A percentile compares a stretch with the other conserved stretches of the same genome.
Evolutionary conservation across 192 early-diverging fungal genomes (phyloP).

Genomic region (Umbelopsis sp.): DNA sequence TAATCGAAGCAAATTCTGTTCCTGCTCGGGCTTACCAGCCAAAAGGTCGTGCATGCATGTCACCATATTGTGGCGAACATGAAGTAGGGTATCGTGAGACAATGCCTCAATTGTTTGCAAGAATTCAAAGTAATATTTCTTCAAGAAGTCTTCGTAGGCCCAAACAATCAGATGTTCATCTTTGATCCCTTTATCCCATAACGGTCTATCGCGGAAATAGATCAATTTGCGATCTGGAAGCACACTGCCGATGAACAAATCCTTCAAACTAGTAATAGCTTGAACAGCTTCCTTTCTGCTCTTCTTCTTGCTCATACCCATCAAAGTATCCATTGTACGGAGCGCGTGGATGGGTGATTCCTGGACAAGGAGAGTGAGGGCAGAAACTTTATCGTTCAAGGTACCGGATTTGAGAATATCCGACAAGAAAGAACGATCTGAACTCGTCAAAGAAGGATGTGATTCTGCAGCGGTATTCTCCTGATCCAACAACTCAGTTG

Average conservation of each 20-base stretch:
- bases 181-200: conserved; percentile 59
- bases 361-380: conserved; percentile 89
- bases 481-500: conserved; percentile 62
- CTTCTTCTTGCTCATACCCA: conserved; percentile 90
- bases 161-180: conserved; percentile 83
- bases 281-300: conserved; percentile 83
- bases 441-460: conserved; percentile 62
- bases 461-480: conserved; percentile 67
- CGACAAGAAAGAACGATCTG: conserved; percentile 85
- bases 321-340: conserved; percentile 71
- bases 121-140: conserved; percentile 90
- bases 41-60: conserved; percentile 78
- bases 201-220: conserved; percentile 92
- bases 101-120: conserved; percentile 86
- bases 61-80: conserved; percentile 83
- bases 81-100: conserved; percentile 82
- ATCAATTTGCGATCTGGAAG: conserved; percentile 89
- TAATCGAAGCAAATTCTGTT: conserved; percentile 89
- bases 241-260: conserved; percentile 79
- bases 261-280: conserved; percentile 87
- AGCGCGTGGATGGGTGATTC: conserved; percentile 88
- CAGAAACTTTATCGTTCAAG: conserved; percentile 90
- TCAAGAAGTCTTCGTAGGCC: conserved; percentile 94
- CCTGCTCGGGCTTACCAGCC: conserved; percentile 90
- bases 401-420: conserved; percentile 93